Base-by-base conservation (phyloP, 1,284 basidiomycete genomes). In the Ustilago sp. region DNA sequence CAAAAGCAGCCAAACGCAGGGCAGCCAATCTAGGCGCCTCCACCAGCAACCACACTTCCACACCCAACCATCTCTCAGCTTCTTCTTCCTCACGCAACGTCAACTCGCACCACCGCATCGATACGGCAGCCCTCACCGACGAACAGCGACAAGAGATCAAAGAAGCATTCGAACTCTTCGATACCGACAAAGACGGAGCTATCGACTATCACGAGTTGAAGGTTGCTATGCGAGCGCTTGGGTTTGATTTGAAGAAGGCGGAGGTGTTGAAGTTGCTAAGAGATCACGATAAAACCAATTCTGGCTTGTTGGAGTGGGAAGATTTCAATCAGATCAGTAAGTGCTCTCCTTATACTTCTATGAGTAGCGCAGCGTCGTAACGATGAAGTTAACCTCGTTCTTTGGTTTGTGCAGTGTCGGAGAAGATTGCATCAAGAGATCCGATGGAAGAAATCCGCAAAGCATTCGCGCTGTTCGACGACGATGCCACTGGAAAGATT, bases 101-200 rank as follows among this genome's bases (percentile, higher is more conserved):
- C 53, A 66, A 66, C 9, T 48, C 67, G 35, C 64, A 76, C 51
- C 68, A 76, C 53, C 64, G 64, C 59, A 67, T 66, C 57, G 67
- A 69, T 35, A 28, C 23, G 23, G 57, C 63, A 23, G 68, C 63
- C 3, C 90, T 98, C 48, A 91, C 92, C 3, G 95, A 98, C 66
- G 95, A 98, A 86, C 95, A 98, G 86, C 93, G 94, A 81, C 92
- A 94, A 84, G 96, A 99, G 88, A 97, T 99, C 80, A 95, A 95
- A 86, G 97, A 99, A 86, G 97, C 97, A 0, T 99, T 99, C 85
- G 95, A 98, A 87, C 91, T 99, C 64, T 99, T 99, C 85, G 97
- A 99, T 88, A 94, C 94, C 38, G 96, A 99, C 89, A 98, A 98
- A 89, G 96, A 99, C 84, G 94, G 94, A n/a, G 91, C 85, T 13